Evolutionary conservation across 208 protist genomes (phyloP), one percentile per base, ranked within the genome.

Genomic region (Naegleria lovaniensis): DNA sequence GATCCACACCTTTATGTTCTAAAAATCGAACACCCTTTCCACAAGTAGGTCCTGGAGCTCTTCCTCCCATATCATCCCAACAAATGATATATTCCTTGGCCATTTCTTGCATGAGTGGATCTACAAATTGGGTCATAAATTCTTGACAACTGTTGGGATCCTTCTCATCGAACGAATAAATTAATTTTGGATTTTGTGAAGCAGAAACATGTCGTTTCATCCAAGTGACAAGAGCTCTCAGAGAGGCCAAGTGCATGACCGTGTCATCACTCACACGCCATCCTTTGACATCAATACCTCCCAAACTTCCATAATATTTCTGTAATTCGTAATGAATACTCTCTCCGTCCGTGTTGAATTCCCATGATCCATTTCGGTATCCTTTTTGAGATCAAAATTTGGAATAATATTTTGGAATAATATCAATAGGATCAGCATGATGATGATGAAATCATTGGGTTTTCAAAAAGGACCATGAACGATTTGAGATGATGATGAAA

Each of bases 21-120:
- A 86, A 86, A 33, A 40, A 51, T 48, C 40, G 4, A n/a, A 86
- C 83, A 33, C 83, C 83, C 7, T 41, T 40, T 36, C 83, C 83
- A 86, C 83, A 86, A 43, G 83, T 86, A 29, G 83, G 19, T n/a
- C 83, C 83, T 51, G 83, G 39, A 40, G 83, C 83, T 86, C 83
- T 86, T 36, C 38, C 40, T 51, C 16, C 16, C 83, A 86, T 86
- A 48, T 86, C 83, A 51, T 43, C 39, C 83, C 83, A 86, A 86
- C 83, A 86, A 51, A 40, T 36, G 51, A 86, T 86, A 38, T 86
- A 86, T 48, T 86, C 83, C 38, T 86, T 41, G 22, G 4, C 19
- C 38, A 86, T 86, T 41, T 86, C n/a, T 51, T 33, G 22, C 38
- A 51, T 51, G 5, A 86, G 29, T 41, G 15, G 39, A 86, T 86